These are phyloP conservation scores for Sordariomycetes sp. DNA, from an alignment of 2,329 filamentous ascomycete genomes.

Conservation along the genomic window DNA sequence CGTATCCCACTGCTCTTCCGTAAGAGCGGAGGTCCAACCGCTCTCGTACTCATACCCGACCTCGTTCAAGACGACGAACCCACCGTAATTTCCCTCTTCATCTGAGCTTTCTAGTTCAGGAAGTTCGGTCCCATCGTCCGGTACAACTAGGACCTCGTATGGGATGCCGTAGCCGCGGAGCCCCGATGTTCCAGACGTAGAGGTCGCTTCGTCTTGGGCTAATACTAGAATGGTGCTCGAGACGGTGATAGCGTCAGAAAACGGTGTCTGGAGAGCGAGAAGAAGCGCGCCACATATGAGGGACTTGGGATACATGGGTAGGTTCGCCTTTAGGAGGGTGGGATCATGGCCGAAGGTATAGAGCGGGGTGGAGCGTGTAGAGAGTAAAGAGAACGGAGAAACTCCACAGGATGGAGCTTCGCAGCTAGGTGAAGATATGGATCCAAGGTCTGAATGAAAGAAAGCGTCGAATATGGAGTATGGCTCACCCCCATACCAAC, in stretches of 20 bases:
- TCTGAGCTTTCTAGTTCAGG: slow-evolving; percentile 34
- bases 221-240: slow-evolving; percentile 40
- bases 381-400: background rate
- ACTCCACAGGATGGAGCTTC: background rate
- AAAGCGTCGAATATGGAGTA: background rate
- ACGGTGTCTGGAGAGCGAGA: background rate
- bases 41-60: slow-evolving; percentile 38
- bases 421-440: background rate
- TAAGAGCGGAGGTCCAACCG: slow-evolving; percentile 38
- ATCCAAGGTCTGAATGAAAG: background rate
- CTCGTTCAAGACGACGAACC: slow-evolving; percentile 41
- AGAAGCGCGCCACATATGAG: background rate
- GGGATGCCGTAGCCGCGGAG: slow-evolving; percentile 49
- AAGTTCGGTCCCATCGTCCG: slow-evolving; percentile 33
- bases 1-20: slow-evolving; percentile 37
- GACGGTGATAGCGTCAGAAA: slow-evolving; percentile 8
- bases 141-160: slow-evolving; percentile 40
- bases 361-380: no score
- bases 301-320: background rate
- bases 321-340: background rate
- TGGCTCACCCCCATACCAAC: no score
- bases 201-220: slow-evolving; percentile 34
- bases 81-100: slow-evolving; percentile 41
- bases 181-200: slow-evolving; percentile 32
- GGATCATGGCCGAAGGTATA: background rate